Conservation (phyloP, 2,329 filamentous ascomycete species). For the Ophiostoma novo-ulmi region DNA sequence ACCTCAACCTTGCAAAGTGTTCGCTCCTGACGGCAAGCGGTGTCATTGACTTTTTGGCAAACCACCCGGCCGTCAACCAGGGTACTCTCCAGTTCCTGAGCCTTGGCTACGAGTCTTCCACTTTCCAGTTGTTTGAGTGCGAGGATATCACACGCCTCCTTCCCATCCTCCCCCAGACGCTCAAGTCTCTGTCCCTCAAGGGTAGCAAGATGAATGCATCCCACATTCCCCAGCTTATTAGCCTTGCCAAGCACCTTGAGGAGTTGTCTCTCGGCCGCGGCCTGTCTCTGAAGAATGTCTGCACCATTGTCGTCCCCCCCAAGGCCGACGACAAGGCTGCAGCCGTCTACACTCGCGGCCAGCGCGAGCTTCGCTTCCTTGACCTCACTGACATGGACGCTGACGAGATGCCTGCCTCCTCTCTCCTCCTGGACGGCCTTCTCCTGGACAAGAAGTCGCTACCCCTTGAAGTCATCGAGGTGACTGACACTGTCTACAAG, state of each 20-base stretch:
- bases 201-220: slow-evolving; percentile 63
- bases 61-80: slow-evolving; percentile 60
- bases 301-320: slow-evolving; percentile 55
- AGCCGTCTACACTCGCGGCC: background rate
- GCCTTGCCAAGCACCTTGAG: slow-evolving; percentile 66
- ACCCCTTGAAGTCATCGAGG: slow-evolving; percentile 71
- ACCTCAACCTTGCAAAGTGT: slow-evolving; percentile 74
- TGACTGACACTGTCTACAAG: slow-evolving; percentile 62
- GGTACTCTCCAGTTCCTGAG: slow-evolving; percentile 65
- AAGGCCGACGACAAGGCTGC: slow-evolving; percentile 30
- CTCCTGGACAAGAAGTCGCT: slow-evolving; percentile 56
- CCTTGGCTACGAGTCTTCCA: slow-evolving; percentile 65
- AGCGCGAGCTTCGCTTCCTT: slow-evolving; percentile 63
- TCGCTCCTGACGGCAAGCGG: slow-evolving; percentile 59
- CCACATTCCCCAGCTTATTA: slow-evolving; percentile 59
- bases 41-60: slow-evolving; percentile 65
- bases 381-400: slow-evolving; percentile 69
- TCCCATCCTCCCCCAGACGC: slow-evolving; percentile 57
- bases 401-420: slow-evolving; percentile 53
- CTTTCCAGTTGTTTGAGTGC: slow-evolving; percentile 64
- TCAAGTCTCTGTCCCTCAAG: slow-evolving; percentile 70
- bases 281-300: slow-evolving; percentile 60
- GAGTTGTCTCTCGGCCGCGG: slow-evolving; percentile 69
- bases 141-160: slow-evolving; percentile 62
- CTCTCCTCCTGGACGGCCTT: slow-evolving; percentile 47